These are phyloP conservation scores for Neohortaea acidophila DNA, from an alignment of 495 filamentous ascomycete species.

Conservation along the genomic window DNA sequence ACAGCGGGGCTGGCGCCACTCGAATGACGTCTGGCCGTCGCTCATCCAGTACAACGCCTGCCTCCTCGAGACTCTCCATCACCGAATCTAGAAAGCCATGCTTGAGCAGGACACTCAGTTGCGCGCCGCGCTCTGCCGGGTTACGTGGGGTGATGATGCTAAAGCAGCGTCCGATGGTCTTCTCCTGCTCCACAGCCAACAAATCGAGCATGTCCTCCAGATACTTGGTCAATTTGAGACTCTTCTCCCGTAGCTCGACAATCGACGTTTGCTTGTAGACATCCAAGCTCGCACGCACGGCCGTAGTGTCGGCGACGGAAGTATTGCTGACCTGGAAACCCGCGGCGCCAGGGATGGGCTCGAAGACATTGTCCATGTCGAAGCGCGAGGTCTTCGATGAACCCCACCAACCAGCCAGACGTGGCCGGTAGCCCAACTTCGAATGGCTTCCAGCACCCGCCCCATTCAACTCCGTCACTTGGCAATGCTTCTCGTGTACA, in stretches of 20 bases:
- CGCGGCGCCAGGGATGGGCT: conserved; percentile 52
- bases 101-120: conserved; percentile 60
- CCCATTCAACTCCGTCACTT: conserved; percentile 1
- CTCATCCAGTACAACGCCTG: conserved; percentile 73
- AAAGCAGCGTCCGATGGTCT: conserved; percentile 40
- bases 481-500: conserved; percentile 56
- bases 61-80: conserved; percentile 49
- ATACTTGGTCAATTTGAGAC: conserved; percentile 60
- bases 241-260: conserved; percentile 54
- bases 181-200: conserved; percentile 17
- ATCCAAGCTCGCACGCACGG: conserved; percentile 60
- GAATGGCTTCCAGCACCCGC: conserved; percentile 21
- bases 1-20: conserved; percentile 82
- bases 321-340: conserved; percentile 61
- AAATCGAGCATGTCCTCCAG: conserved; percentile 52
- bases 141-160: conserved; percentile 68
- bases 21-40: conserved; percentile 78
- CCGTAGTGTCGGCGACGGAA: conserved; percentile 48
- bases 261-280: conserved; percentile 65
- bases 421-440: conserved; percentile 32
- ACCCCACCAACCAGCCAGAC: conserved; percentile 85
- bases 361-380: conserved; percentile 61
- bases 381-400: conserved; percentile 63
- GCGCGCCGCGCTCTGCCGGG: conserved; percentile 60
- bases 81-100: conserved; percentile 54